A percentile compares a stretch with the other conserved stretches of the same genome.
phyloP scores from a whole-genome alignment of 306 rosid species.

The Cercis canadensis region DNA sequence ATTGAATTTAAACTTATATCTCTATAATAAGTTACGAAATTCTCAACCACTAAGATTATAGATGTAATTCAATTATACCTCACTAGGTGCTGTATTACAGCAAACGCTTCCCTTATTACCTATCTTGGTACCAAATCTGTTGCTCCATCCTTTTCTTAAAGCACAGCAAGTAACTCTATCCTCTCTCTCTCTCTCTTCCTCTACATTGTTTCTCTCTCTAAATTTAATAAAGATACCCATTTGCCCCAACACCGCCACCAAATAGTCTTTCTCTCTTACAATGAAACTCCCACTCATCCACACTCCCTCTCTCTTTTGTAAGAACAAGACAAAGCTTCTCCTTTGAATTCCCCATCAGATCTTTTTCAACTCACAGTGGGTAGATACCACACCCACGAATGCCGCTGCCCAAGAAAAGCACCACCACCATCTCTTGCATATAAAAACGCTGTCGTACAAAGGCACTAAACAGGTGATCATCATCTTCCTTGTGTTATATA shows the following conservation, averaged over 20 bases:
- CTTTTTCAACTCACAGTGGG: conserved; percentile 30
- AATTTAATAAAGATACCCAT: conserved; percentile 43
- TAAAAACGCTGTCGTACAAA: conserved; percentile 34
- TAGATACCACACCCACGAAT: too few species aligned
- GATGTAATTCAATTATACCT: too few species aligned
- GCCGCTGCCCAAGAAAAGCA: too few species aligned
- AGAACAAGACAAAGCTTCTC: conserved; percentile 47
- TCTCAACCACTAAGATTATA: too few species aligned
- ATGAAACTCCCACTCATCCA: conserved; percentile 44
- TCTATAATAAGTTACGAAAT: too few species aligned
- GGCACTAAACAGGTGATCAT: background rate
- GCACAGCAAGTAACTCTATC: conserved; percentile 17
- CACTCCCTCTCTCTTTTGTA: background rate
- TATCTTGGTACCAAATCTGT: conserved; percentile 7
- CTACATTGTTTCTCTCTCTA: conserved; percentile 23
- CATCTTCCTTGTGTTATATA: background rate
- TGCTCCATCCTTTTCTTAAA: conserved; percentile 33
- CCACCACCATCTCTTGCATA: background rate
- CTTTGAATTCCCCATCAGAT: conserved; percentile 45
- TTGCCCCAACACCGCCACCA: conserved; percentile 34
- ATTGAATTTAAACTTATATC: too few species aligned
- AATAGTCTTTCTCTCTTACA: conserved; percentile 7
- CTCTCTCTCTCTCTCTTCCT: conserved; percentile 5
- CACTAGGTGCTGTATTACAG: background rate
- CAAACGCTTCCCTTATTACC: conserved; percentile 19